phyloP scores from a whole-genome alignment of 2,329 filamentous ascomycete species.

The Polychaeton citri region DNA sequence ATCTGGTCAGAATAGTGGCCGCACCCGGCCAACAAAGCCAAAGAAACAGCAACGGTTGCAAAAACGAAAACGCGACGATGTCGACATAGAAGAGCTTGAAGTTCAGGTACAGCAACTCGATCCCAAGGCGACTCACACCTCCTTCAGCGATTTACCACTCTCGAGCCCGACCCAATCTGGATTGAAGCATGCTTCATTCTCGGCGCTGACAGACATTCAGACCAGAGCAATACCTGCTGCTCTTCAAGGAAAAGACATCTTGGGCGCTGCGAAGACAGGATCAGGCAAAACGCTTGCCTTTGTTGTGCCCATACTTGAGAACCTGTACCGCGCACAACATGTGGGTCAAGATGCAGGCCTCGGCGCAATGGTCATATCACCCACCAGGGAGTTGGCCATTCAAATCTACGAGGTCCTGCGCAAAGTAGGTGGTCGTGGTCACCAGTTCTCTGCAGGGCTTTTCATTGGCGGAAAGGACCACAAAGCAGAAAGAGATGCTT shows the following conservation, averaged over 20 bases:
- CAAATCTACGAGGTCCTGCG: conserved; percentile 93
- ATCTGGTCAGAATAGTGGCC: conserved; percentile 24
- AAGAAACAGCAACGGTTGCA: conserved; percentile 36
- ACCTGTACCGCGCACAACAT: conserved; percentile 78
- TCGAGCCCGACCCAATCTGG: conserved; percentile 68
- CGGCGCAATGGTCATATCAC: conserved; percentile 83
- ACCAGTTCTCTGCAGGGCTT: conserved; percentile 81
- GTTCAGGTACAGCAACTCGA: conserved; percentile 37
- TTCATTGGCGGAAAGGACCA: conserved; percentile 89
- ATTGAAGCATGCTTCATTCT: conserved; percentile 76
- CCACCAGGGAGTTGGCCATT: conserved; percentile 86
- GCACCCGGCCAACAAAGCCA: conserved; percentile 38
- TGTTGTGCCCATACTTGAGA: conserved; percentile 80
- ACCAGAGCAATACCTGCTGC: conserved; percentile 76
- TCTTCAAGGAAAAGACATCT: conserved; percentile 72
- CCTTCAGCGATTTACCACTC: conserved; percentile 74
- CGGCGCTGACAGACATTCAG: conserved; percentile 83
- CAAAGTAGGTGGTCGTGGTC: conserved; percentile 71
- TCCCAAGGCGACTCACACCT: conserved; percentile 45
- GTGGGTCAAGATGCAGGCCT: conserved; percentile 75
- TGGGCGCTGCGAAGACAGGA: conserved; percentile 90
- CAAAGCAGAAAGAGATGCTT: conserved; percentile 70
- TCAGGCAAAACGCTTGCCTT: conserved; percentile 94
- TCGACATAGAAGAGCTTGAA: conserved; percentile 34
- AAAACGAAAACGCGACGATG: conserved; percentile 35